phyloP scores from a whole-genome alignment of 306 rosid species.

The Vigna unguiculata region DNA sequence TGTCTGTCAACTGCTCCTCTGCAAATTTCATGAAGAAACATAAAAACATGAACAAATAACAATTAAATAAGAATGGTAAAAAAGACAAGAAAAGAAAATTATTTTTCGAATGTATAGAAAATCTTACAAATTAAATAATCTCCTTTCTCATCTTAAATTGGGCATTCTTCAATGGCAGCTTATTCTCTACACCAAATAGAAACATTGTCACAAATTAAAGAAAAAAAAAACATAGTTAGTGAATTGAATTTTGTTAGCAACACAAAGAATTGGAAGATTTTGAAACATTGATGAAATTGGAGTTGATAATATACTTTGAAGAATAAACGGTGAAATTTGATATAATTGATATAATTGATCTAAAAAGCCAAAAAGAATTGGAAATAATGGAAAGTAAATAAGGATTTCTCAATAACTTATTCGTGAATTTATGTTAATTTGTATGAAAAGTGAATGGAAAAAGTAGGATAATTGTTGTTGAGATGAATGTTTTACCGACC shows the following conservation, averaged over 20 bases:
- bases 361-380: not conserved
- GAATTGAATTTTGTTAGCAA: not conserved
- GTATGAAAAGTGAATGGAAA: constrained; percentile 28
- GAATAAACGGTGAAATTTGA: not conserved
- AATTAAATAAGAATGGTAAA: not conserved
- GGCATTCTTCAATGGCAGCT: constrained; percentile 30
- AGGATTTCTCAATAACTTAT: constrained; percentile 10
- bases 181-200: constrained; percentile 43
- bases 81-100: not conserved
- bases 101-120: constrained; percentile 7
- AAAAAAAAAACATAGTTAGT: not conserved
- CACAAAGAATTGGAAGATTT: not conserved
- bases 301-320: not conserved
- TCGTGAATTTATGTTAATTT: constrained; percentile 35
- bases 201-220: constrained; percentile 25
- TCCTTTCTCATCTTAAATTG: constrained; percentile 17
- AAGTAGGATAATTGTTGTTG: not conserved
- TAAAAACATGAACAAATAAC: not conserved
- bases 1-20: constrained; percentile 41
- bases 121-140: constrained; percentile 46
- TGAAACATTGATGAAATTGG: constrained; percentile 32
- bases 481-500: constrained; percentile 44
- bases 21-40: constrained; percentile 37
- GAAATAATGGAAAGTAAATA: not conserved
- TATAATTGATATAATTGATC: constrained; percentile 12